These are phyloP conservation scores for Pseudogymnoascus sp. DNA, from an alignment of 2,329 filamentous ascomycete genomes.

Conservation along the genomic window DNA sequence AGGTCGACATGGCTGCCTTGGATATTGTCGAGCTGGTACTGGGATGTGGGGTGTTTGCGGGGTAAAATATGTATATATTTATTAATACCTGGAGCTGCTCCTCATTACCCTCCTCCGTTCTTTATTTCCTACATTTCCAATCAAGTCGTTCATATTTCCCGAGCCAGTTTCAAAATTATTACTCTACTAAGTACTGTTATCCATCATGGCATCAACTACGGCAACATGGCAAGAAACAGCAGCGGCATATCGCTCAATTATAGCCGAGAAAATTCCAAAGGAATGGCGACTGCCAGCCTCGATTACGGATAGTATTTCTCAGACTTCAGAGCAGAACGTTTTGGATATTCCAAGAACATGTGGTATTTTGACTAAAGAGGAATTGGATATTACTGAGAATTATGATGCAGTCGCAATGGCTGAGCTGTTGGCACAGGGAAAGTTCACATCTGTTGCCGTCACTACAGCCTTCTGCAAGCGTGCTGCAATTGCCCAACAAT, in stretches of 20 bases:
- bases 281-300: constrained; percentile 26
- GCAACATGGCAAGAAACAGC: constrained; percentile 7
- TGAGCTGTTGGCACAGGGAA: constrained; percentile 30
- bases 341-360: constrained; percentile 31
- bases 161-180: too few species aligned
- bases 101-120: too few species aligned
- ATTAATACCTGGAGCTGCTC: too few species aligned
- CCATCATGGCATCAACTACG: neutral
- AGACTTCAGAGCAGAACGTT: constrained; percentile 27
- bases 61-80: too few species aligned
- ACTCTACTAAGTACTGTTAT: neutral
- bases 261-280: constrained; percentile 23
- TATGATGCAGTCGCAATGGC: constrained; percentile 37
- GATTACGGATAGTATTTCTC: constrained; percentile 10
- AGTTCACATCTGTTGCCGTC: constrained; percentile 34
- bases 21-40: too few species aligned
- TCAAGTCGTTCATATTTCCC: too few species aligned
- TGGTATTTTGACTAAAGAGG: constrained; percentile 37
- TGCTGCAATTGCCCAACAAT: constrained; percentile 40
- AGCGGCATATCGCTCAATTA: neutral
- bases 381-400: constrained; percentile 41
- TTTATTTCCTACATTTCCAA: too few species aligned
- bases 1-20: too few species aligned
- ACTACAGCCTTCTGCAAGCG: constrained; percentile 36
- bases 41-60: too few species aligned